These are phyloP conservation scores for Paragyromitra xinjiangensis DNA, from an alignment of 495 filamentous ascomycete species.

Conservation along the genomic window DNA sequence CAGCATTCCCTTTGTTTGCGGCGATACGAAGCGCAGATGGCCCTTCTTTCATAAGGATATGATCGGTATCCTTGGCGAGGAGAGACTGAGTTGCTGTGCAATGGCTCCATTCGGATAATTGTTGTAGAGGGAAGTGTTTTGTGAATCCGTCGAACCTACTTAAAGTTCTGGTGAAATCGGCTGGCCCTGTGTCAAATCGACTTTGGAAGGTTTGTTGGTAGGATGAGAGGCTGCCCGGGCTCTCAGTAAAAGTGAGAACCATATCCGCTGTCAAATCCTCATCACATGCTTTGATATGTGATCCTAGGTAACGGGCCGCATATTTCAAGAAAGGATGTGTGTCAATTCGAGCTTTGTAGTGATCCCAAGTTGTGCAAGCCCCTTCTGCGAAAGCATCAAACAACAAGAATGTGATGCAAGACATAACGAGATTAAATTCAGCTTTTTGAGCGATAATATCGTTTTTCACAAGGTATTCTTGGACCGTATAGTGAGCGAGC, in stretches of 20 bases:
- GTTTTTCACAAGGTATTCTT: conserved; percentile 11
- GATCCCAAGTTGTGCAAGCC: no score
- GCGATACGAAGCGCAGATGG: not conserved
- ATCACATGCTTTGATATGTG: no score
- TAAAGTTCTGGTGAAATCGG: not conserved
- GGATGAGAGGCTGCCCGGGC: not conserved
- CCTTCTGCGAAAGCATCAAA: no score
- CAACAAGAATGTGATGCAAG: no score
- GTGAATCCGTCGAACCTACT: not conserved
- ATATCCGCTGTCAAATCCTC: not conserved
- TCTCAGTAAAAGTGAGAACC: not conserved
- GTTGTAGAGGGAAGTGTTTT: not conserved
- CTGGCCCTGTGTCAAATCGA: not conserved
- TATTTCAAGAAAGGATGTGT: no score
- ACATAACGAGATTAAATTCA: no score
- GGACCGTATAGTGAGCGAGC: conserved; percentile 11
- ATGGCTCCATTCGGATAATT: not conserved
- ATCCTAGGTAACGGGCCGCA: no score
- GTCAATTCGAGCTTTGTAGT: no score
- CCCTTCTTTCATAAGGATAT: not conserved
- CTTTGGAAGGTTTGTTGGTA: not conserved
- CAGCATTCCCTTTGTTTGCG: not conserved
- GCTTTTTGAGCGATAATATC: no score
- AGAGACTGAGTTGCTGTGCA: not conserved
- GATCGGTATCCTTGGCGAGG: not conserved